Percentiles rank a stretch among this genome's conserved stretches.
These are phyloP conservation scores for Physcomitrium patens DNA, from an alignment of 225 moss, liverwort and hornwort species.

Conservation along the genomic window DNA sequence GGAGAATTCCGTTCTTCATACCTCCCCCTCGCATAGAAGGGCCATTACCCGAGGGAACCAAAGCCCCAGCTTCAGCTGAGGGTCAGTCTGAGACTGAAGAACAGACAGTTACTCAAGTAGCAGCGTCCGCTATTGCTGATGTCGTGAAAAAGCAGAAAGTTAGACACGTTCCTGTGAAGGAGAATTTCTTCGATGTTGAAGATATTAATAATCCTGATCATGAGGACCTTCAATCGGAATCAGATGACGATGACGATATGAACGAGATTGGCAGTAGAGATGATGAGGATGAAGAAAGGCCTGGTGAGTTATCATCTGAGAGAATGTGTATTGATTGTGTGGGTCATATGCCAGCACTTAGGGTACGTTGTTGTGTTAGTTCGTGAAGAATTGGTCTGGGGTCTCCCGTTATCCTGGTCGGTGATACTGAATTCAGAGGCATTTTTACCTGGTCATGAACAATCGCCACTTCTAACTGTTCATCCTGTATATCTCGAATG, in stretches of 20 bases:
- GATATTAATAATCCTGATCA: conserved; percentile 63
- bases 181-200: conserved; percentile 86
- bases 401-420: too few species aligned
- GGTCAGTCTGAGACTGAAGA: conserved; percentile 42
- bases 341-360: not conserved
- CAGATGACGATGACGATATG: conserved; percentile 44
- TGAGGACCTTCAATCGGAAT: conserved; percentile 42
- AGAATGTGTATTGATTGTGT: not conserved
- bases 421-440: too few species aligned
- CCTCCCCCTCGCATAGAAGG: conserved; percentile 79
- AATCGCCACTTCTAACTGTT: not conserved
- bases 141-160: conserved; percentile 80
- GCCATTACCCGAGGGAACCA: conserved; percentile 38
- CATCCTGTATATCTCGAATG: not conserved
- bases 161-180: conserved; percentile 87
- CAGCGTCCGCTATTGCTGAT: conserved; percentile 73
- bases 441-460: not conserved
- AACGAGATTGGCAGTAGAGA: conserved; percentile 53
- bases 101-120: conserved; percentile 52
- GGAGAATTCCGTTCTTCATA: conserved; percentile 92
- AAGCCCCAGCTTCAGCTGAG: conserved; percentile 38
- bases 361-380: not conserved
- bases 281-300: conserved; percentile 42
- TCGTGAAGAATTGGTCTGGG: not conserved
- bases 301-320: conserved; percentile 38